Conservation (phyloP, 805 yeast genomes). For the Candida tallmaniae region DNA sequence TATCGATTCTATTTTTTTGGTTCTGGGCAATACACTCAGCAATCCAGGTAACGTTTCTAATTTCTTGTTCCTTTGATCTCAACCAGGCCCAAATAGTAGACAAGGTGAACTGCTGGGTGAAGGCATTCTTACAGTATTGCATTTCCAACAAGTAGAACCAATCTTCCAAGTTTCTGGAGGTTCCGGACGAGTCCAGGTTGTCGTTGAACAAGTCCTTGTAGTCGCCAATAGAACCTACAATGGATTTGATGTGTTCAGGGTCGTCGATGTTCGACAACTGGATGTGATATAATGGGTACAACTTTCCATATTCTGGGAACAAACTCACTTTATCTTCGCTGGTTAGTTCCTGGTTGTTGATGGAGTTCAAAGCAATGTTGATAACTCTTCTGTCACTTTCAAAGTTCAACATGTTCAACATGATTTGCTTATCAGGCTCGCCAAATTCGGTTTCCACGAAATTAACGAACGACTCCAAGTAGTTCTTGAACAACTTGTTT, state of each 20-base stretch:
- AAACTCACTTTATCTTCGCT: constrained; percentile 64
- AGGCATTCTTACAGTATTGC: constrained; percentile 87
- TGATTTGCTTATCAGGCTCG: constrained; percentile 74
- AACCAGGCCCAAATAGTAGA: constrained; percentile 96
- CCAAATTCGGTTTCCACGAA: constrained; percentile 61
- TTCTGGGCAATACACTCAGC: constrained; percentile 99
- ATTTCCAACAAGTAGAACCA: constrained; percentile 90
- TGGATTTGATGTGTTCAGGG: constrained; percentile 69
- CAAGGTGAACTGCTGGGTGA: constrained; percentile 92
- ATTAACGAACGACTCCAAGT: constrained; percentile 77
- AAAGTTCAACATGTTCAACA: constrained; percentile 73
- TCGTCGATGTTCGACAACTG: constrained; percentile 77
- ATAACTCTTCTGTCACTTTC: constrained; percentile 96
- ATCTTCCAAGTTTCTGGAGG: constrained; percentile 74
- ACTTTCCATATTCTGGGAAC: constrained; percentile 78
- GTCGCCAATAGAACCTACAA: constrained; percentile 62
- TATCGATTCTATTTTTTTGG: constrained; percentile 89
- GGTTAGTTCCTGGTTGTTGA: constrained; percentile 72
- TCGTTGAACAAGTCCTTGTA: constrained; percentile 54
- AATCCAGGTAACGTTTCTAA: constrained; percentile 98
- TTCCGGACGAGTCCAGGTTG: constrained; percentile 25
- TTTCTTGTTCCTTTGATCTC: constrained; percentile 92
- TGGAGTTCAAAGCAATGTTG: constrained; percentile 85
- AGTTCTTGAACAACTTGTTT: constrained; percentile 88
- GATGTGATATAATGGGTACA: constrained; percentile 65